A percentile compares a stretch with the other conserved stretches of the same genome.
phyloP scores from a whole-genome alignment of 352 stramenopile genomes.

The Phytophthora foliorum region DNA sequence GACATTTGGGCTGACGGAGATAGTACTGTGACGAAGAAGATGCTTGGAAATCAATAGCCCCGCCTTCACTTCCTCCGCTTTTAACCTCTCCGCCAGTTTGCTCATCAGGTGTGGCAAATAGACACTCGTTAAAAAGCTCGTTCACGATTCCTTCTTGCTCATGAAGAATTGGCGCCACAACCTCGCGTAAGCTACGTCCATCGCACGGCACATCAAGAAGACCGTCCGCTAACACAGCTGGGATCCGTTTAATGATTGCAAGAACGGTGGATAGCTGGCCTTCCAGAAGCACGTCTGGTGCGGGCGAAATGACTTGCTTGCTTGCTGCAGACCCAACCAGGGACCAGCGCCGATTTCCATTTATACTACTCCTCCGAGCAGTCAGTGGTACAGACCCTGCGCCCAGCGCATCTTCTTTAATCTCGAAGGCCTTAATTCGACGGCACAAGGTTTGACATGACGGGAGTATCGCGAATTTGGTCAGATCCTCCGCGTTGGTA shows the following conservation, averaged over 20 bases:
- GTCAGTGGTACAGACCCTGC: conserved; percentile 4
- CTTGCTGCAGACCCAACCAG: conserved; percentile 3
- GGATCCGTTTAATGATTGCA: conserved; percentile 66
- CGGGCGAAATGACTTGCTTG: conserved; percentile 23
- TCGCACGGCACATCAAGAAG: conserved; percentile 50
- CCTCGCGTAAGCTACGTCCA: conserved; percentile 61
- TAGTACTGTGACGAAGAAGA: conserved; percentile 74
- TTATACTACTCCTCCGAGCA: conserved; percentile 18
- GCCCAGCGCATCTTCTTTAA: conserved; percentile 30
- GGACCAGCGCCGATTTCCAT: conserved; percentile 17
- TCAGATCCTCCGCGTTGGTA: conserved; percentile 51
- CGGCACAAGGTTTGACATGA: conserved; percentile 59
- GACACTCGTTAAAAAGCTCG: conserved; percentile 74
- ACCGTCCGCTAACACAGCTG: conserved; percentile 55
- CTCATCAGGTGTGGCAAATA: conserved; percentile 68
- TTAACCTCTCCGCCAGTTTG: conserved; percentile 28
- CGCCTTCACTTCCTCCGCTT: conserved; percentile 22
- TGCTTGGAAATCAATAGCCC: conserved; percentile 19
- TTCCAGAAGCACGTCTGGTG: conserved; percentile 57
- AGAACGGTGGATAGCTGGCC: conserved; percentile 68
- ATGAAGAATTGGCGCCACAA: conserved; percentile 56
- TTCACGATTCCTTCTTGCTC: conserved; percentile 70
- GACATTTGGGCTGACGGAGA: conserved; percentile 84
- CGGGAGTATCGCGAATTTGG: conserved; percentile 54
- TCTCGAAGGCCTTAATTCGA: conserved; percentile 59